Conservation (phyloP, 2,329 filamentous ascomycete genomes). For the Saccharata proteae region DNA sequence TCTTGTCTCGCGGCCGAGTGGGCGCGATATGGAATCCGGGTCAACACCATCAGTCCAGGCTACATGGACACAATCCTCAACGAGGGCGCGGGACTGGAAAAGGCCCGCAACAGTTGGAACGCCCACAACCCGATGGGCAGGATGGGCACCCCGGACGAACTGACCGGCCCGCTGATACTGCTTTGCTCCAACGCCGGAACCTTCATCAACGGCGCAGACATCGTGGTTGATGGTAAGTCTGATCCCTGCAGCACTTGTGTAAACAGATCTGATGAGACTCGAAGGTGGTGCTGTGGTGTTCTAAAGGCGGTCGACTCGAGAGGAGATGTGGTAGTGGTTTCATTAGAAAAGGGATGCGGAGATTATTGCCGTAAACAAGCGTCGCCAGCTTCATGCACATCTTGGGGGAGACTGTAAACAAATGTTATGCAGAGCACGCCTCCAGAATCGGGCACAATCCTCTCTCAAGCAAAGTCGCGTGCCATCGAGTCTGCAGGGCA, state of each 20-base stretch:
- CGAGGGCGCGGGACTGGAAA: constrained; percentile 46
- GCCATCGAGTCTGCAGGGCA: too few relatives aligned
- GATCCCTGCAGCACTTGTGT: too few relatives aligned
- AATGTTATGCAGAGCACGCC: too few relatives aligned
- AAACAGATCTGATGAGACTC: background rate
- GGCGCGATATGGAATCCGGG: constrained; percentile 56
- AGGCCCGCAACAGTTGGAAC: constrained; percentile 44
- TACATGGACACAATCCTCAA: constrained; percentile 72
- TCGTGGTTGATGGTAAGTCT: constrained; percentile 46
- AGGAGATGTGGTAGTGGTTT: too few relatives aligned
- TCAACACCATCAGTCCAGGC: constrained; percentile 59
- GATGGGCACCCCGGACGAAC: constrained; percentile 52
- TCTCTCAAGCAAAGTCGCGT: too few relatives aligned
- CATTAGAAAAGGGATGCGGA: too few relatives aligned
- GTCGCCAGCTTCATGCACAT: constrained; percentile 1
- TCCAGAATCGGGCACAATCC: too few relatives aligned
- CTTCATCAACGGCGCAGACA: constrained; percentile 58
- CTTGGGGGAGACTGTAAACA: too few relatives aligned
- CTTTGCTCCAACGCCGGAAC: constrained; percentile 48
- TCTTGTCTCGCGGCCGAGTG: constrained; percentile 60
- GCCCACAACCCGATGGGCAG: constrained; percentile 49
- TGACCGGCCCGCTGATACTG: constrained; percentile 50
- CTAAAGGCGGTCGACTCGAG: too few relatives aligned
- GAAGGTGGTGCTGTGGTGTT: constrained; percentile 7
- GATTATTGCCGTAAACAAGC: background rate